Percentiles rank a stretch among this genome's conserved stretches.
Conservation (phyloP, 306 rosid species). For the Vigna mungo region DNA sequence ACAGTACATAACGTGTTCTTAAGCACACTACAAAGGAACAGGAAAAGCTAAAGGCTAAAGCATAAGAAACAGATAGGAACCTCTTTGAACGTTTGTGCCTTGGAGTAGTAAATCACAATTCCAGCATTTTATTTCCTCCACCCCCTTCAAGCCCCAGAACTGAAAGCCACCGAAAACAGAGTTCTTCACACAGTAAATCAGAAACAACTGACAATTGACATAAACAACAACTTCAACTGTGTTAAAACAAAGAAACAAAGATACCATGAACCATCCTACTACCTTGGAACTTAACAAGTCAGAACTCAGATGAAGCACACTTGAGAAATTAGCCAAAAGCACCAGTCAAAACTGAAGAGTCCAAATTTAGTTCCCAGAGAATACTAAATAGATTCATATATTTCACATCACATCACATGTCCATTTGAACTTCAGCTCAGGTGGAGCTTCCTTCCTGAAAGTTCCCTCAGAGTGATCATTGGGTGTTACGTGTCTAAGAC, state of each 20-base stretch:
- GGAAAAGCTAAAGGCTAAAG: not conserved
- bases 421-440: conserved; percentile 47
- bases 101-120: conserved; percentile 61
- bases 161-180: conserved; percentile 51
- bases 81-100: conserved; percentile 84
- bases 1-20: not conserved
- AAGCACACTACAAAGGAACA: conserved; percentile 18
- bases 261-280: conserved; percentile 47
- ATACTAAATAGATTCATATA: conserved; percentile 47
- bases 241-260: conserved; percentile 38
- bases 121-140: conserved; percentile 59
- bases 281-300: conserved; percentile 52
- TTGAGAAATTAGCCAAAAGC: conserved; percentile 42
- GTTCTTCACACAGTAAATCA: conserved; percentile 42
- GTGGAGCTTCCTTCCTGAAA: conserved; percentile 51
- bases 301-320: conserved; percentile 41
- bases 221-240: conserved; percentile 21
- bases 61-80: conserved; percentile 47
- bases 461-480: conserved; percentile 56
- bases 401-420: conserved; percentile 31
- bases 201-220: conserved; percentile 33
- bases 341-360: conserved; percentile 42
- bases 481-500: conserved; percentile 51
- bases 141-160: conserved; percentile 64
- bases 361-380: conserved; percentile 45